These are phyloP conservation scores for Monilinia fructigena DNA, from an alignment of 2,329 filamentous ascomycete genomes.

Conservation along the genomic window DNA sequence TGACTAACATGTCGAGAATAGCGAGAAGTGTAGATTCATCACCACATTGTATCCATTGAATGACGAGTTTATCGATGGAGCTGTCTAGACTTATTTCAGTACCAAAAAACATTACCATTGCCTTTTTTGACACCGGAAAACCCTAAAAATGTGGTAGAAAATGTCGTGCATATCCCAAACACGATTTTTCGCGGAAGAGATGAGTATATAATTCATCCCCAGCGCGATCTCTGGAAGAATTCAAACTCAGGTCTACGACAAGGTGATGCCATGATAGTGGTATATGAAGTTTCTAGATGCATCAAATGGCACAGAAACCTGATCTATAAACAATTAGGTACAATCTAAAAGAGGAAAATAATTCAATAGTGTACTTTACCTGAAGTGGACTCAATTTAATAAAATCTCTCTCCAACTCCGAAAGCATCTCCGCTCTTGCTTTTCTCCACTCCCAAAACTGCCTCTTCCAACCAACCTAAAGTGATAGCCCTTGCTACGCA, in stretches of 20 bases:
- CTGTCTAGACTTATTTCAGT: neutral
- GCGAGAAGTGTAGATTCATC: constrained; percentile 9
- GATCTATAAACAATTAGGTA: neutral
- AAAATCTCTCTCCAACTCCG: neutral
- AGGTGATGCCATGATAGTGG: neutral
- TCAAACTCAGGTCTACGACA: neutral
- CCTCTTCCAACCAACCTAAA: neutral
- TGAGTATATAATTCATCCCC: neutral
- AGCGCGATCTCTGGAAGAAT: neutral
- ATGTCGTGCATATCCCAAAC: constrained; percentile 3
- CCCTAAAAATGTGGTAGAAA: neutral
- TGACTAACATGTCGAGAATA: neutral
- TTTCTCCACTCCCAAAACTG: neutral
- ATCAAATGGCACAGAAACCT: neutral
- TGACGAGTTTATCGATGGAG: neutral
- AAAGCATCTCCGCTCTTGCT: neutral
- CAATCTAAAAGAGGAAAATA: no score
- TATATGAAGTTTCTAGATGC: neutral
- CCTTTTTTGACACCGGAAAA: neutral
- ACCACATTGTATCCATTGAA: neutral
- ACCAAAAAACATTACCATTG: neutral
- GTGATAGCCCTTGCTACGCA: neutral
- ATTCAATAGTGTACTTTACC: neutral
- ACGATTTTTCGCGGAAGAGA: neutral
- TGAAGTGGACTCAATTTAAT: neutral